These are phyloP conservation scores for Fusarium pilosicola DNA, from an alignment of 2,329 filamentous ascomycete species.

Conservation along the genomic window DNA sequence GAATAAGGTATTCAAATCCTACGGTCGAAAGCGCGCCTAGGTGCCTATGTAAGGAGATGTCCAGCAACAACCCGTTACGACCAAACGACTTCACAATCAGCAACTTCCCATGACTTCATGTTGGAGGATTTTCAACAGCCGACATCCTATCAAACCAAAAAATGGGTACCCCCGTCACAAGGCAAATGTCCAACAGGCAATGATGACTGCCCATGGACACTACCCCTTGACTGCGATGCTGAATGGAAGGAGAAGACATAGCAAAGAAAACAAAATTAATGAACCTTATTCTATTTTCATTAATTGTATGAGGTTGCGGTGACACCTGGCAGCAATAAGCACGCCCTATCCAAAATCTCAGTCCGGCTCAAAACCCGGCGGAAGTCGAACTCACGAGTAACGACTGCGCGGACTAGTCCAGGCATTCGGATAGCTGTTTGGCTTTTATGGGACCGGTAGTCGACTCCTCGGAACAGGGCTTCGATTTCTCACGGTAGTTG, in stretches of 20 bases:
- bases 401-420: rapidly evolving
- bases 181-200: not conserved
- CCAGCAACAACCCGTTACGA: too few relatives aligned
- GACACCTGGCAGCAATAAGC: not conserved
- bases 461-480: not conserved
- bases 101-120: not conserved
- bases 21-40: too few relatives aligned
- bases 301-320: not conserved
- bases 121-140: not conserved
- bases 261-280: not conserved
- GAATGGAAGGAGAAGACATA: not conserved
- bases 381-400: not conserved
- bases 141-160: not conserved
- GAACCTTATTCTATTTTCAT: not conserved
- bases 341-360: not conserved
- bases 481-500: rapidly evolving
- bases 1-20: too few relatives aligned
- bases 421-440: rapidly evolving
- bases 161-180: not conserved
- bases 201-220: not conserved
- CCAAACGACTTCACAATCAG: not conserved
- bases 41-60: too few relatives aligned
- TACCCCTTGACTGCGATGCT: not conserved
- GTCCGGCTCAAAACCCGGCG: not conserved
- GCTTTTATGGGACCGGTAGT: rapidly evolving